phyloP scores from a whole-genome alignment of 768 basidiomycete genomes.

The Tricholoma matsutake region DNA sequence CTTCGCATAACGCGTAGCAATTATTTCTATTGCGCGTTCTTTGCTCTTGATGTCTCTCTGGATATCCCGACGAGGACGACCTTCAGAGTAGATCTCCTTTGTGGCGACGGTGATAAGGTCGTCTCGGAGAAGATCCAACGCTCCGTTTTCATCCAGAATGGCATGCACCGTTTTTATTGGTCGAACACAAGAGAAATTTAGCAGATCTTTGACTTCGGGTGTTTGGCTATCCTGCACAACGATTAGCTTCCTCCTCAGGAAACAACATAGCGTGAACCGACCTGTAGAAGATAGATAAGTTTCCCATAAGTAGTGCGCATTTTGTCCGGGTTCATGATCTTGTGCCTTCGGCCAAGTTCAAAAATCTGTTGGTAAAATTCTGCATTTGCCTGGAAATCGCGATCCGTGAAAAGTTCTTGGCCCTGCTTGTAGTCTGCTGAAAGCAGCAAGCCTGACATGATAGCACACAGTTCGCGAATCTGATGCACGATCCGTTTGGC shows the following conservation, averaged over 20 bases:
- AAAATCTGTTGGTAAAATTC: constrained; percentile 80
- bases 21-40: constrained; percentile 78
- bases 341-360: constrained; percentile 80
- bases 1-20: constrained; percentile 61
- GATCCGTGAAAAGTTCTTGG: constrained; percentile 80
- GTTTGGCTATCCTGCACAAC: constrained; percentile 71
- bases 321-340: constrained; percentile 92
- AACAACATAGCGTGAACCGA: constrained; percentile 25
- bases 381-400: constrained; percentile 77
- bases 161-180: constrained; percentile 75
- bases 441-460: constrained; percentile 79
- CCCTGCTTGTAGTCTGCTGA: constrained; percentile 86
- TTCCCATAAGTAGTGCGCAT: constrained; percentile 90
- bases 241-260: constrained; percentile 7
- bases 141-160: constrained; percentile 62
- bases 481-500: constrained; percentile 86
- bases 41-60: constrained; percentile 83
- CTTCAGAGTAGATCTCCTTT: constrained; percentile 77
- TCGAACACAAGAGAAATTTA: constrained; percentile 74
- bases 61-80: constrained; percentile 69
- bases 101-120: constrained; percentile 75
- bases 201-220: constrained; percentile 75
- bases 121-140: constrained; percentile 68
- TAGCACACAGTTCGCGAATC: constrained; percentile 83
- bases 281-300: constrained; percentile 80